phyloP scores from a whole-genome alignment of 2,329 filamentous ascomycete genomes.

The Scytalidium lignicola region DNA sequence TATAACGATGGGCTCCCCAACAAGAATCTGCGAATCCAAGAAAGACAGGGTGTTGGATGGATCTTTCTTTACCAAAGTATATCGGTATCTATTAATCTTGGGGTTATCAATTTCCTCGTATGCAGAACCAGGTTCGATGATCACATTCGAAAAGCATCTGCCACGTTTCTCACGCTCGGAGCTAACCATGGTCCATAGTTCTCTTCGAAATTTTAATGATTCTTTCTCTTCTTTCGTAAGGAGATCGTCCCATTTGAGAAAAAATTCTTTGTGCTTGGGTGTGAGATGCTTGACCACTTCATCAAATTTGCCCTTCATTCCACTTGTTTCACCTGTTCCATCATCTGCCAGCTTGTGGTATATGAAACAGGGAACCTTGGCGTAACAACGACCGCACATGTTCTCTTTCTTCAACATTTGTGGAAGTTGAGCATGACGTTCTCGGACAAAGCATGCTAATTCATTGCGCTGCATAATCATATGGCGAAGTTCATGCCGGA shows the following conservation, averaged over 20 bases:
- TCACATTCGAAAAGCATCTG: slow-evolving; percentile 82
- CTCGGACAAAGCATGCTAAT: slow-evolving; percentile 77
- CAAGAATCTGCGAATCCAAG: slow-evolving; percentile 77
- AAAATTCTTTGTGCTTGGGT: slow-evolving; percentile 71
- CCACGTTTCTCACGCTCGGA: slow-evolving; percentile 81
- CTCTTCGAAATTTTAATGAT: slow-evolving; percentile 76
- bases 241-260: slow-evolving; percentile 89
- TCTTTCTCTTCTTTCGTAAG: slow-evolving; percentile 94
- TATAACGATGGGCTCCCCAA: slow-evolving; percentile 91
- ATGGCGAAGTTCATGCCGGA: slow-evolving; percentile 83
- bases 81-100: slow-evolving; percentile 89
- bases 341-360: slow-evolving; percentile 89
- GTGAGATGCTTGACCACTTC: slow-evolving; percentile 76
- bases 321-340: slow-evolving; percentile 75
- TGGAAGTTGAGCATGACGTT: slow-evolving; percentile 73
- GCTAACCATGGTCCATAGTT: slow-evolving; percentile 96
- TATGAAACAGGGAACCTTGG: slow-evolving; percentile 83
- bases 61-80: slow-evolving; percentile 73
- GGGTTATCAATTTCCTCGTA: slow-evolving; percentile 63
- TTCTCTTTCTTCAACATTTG: slow-evolving; percentile 79
- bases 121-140: slow-evolving; percentile 73
- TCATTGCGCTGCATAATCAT: slow-evolving; percentile 97
- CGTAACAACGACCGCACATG: slow-evolving; percentile 83
- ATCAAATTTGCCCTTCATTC: slow-evolving; percentile 75
- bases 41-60: slow-evolving; percentile 68